A percentile compares a stretch with the other conserved stretches of the same genome.
These are phyloP conservation scores for Iris macrosiphon DNA, from an alignment of 106 monocot species.

Conservation along the genomic window DNA sequence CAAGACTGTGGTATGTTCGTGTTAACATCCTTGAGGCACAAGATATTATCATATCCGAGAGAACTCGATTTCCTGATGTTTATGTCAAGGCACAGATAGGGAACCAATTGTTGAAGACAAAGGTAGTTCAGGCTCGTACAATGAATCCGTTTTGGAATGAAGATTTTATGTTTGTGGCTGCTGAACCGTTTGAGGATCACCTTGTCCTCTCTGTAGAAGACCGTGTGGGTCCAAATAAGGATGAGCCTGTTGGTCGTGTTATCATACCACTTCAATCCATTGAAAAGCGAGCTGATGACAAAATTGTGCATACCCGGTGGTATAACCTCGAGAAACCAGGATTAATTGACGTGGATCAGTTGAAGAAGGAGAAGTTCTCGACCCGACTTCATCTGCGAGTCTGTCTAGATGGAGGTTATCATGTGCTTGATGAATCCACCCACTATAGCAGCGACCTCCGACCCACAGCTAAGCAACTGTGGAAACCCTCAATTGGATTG, in stretches of 20 bases:
- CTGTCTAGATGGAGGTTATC: slow-evolving; percentile 37
- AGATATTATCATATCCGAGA: slow-evolving; percentile 8
- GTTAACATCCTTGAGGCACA: slow-evolving; percentile 23
- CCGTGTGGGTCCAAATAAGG: slow-evolving; percentile 32
- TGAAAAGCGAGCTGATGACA: slow-evolving; percentile 30
- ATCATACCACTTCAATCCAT: slow-evolving; percentile 18
- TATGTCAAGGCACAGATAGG: slow-evolving; percentile 31
- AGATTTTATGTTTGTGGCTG: slow-evolving; percentile 26
- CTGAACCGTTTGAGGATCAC: slow-evolving; percentile 26
- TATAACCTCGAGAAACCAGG: slow-evolving; percentile 25
- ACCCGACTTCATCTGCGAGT: slow-evolving; percentile 30
- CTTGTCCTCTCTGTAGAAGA: slow-evolving; percentile 23
- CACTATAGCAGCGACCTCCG: slow-evolving; percentile 37
- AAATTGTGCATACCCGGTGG: slow-evolving; percentile 25
- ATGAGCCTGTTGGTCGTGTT: slow-evolving; percentile 25
- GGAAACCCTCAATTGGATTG: slow-evolving; percentile 36
- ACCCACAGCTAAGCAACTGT: slow-evolving; percentile 31
- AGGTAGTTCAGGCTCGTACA: slow-evolving; percentile 26
- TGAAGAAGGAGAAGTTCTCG: slow-evolving; percentile 34
- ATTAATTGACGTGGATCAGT: slow-evolving; percentile 23
- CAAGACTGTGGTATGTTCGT: slow-evolving; percentile 27
- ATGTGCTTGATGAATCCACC: slow-evolving; percentile 35
- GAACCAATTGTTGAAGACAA: slow-evolving; percentile 28
- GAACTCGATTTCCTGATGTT: slow-evolving; percentile 20
- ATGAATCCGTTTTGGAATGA: slow-evolving; percentile 41